phyloP scores from a whole-genome alignment of 371 early-diverging fungal species.

The Choanephora cucurbitarum region DNA sequence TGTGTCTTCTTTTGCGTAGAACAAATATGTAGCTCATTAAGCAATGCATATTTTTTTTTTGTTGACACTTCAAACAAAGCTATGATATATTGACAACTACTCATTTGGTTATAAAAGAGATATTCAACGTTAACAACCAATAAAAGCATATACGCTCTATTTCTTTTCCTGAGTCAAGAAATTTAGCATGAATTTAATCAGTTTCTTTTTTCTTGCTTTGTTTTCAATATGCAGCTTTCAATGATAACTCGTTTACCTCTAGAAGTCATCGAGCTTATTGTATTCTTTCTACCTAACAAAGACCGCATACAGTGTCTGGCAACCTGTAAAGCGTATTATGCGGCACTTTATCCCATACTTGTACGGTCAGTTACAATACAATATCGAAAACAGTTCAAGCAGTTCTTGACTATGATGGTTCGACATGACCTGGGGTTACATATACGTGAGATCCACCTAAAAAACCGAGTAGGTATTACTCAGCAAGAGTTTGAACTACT shows the following conservation, averaged over 20 bases:
- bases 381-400: slow-evolving; percentile 8
- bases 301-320: slow-evolving; percentile 1
- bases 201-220: too few species aligned
- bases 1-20: too few species aligned
- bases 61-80: too few species aligned
- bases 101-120: too few species aligned
- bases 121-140: too few species aligned
- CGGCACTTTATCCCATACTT: slow-evolving; percentile 4
- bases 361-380: slow-evolving; percentile 2
- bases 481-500: neutral
- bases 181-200: too few species aligned
- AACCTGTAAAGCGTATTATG: slow-evolving; percentile 3
- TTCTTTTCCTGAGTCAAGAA: too few species aligned
- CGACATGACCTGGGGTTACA: neutral
- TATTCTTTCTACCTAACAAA: slow-evolving; percentile 1
- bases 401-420: neutral
- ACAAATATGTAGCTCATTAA: too few species aligned
- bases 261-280: slow-evolving; percentile 12
- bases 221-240: too few species aligned
- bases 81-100: too few species aligned
- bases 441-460: slow-evolving; percentile 11
- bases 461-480: slow-evolving; percentile 5
- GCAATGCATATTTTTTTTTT: too few species aligned
- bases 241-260: slow-evolving; percentile 1
- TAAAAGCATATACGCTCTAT: too few species aligned